Conservation (phyloP, 2,329 filamentous ascomycete species). For the Fusarium nelsonii region DNA sequence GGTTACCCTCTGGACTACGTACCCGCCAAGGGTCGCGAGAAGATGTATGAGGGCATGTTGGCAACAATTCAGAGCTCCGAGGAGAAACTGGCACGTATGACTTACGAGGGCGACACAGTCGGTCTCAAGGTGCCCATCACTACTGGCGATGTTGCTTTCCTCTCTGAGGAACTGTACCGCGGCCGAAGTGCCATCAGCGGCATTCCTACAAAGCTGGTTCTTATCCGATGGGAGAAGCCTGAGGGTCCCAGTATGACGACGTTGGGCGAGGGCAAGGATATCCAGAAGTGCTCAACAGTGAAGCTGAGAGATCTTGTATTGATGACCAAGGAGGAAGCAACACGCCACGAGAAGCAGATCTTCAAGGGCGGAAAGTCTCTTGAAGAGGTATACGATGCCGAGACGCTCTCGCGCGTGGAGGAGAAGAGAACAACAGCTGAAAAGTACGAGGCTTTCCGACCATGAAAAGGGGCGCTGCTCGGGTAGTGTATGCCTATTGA, state of each 20-base stretch:
- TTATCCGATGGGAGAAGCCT: constrained; percentile 85
- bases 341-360: constrained; percentile 82
- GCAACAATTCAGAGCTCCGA: constrained; percentile 81
- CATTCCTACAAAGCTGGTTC: constrained; percentile 79
- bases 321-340: constrained; percentile 93
- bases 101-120: constrained; percentile 55
- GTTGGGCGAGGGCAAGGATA: constrained; percentile 74
- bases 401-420: constrained; percentile 76
- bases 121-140: constrained; percentile 86
- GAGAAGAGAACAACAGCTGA: constrained; percentile 75
- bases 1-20: constrained; percentile 90
- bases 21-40: constrained; percentile 84
- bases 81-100: constrained; percentile 74
- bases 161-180: constrained; percentile 89
- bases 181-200: constrained; percentile 87
- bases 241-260: constrained; percentile 66
- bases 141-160: constrained; percentile 83
- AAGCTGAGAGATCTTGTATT: constrained; percentile 80
- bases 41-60: constrained; percentile 90
- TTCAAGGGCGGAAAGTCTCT: constrained; percentile 75
- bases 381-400: constrained; percentile 79
- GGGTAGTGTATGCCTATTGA: not conserved
- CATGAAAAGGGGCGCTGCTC: not conserved
- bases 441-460: constrained; percentile 66
- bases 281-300: constrained; percentile 82